phyloP scores from a whole-genome alignment of 257 asterid species.

The Capsicum chinense region DNA sequence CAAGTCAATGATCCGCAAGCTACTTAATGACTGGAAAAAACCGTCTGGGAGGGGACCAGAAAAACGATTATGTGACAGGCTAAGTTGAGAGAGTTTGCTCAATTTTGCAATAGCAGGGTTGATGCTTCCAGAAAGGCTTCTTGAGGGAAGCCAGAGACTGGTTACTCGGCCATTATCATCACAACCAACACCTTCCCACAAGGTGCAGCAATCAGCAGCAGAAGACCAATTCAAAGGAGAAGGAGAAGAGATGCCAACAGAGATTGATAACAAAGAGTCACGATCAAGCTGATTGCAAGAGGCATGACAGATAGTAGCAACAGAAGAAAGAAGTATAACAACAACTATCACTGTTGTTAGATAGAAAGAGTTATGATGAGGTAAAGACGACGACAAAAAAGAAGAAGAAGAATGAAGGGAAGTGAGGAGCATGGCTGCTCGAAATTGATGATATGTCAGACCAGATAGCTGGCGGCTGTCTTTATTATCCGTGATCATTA shows the following conservation, averaged over 20 bases:
- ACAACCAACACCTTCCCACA: conserved; percentile 81
- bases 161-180: conserved; percentile 62
- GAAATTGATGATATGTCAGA: conserved; percentile 34
- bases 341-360: conserved; percentile 32
- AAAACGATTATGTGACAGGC: conserved; percentile 63
- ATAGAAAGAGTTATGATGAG: conserved; percentile 29
- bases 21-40: conserved; percentile 51
- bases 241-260: conserved; percentile 42
- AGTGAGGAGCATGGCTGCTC: conserved; percentile 61
- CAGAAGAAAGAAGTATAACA: conserved; percentile 33
- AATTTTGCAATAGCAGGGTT: conserved; percentile 57
- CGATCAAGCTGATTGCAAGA: conserved; percentile 60
- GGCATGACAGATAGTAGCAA: conserved; percentile 45
- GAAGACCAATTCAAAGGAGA: conserved; percentile 69
- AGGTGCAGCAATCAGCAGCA: conserved; percentile 68
- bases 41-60: conserved; percentile 65
- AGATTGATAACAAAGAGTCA: conserved; percentile 56
- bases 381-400: not conserved
- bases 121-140: conserved; percentile 62
- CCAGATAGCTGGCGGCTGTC: conserved; percentile 40
- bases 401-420: conserved; percentile 29
- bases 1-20: conserved; percentile 56
- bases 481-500: conserved; percentile 51
- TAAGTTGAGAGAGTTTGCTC: conserved; percentile 57
- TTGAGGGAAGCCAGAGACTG: conserved; percentile 62